These are phyloP conservation scores for Gossypium stocksii DNA, from an alignment of 345 rosid species.

Conservation along the genomic window DNA sequence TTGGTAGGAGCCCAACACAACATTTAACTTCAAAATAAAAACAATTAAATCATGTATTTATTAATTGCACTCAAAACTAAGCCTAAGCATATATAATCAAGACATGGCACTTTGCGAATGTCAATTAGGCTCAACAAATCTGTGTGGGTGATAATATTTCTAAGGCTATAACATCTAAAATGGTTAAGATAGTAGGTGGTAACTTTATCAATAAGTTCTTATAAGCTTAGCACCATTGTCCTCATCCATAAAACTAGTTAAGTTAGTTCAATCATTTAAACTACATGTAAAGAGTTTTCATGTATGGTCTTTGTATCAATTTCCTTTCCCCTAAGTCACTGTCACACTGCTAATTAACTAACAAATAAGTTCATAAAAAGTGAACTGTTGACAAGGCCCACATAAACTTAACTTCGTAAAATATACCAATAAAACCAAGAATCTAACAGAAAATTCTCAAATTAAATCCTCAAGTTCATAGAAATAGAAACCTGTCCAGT, in stretches of 20 bases:
- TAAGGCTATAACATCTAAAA: neutral
- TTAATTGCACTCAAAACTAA: neutral
- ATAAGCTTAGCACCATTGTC: neutral
- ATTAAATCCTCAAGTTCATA: conserved; percentile 5
- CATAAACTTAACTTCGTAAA: neutral
- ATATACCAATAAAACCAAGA: neutral
- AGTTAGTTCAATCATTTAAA: neutral
- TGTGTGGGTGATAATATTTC: neutral
- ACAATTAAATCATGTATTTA: neutral
- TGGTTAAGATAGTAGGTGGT: neutral
- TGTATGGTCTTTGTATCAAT: neutral
- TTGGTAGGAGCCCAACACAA: neutral
- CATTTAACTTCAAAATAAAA: neutral
- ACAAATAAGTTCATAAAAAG: neutral
- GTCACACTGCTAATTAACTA: neutral
- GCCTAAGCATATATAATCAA: neutral
- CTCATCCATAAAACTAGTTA: neutral
- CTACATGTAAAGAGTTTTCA: neutral
- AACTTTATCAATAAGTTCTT: neutral
- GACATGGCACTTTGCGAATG: neutral
- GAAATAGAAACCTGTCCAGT: conserved; percentile 77
- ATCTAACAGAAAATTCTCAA: conserved; percentile 3
- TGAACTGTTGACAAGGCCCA: neutral
- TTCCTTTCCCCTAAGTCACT: neutral
- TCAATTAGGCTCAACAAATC: neutral